Evolutionary conservation across 2,329 filamentous ascomycete genomes (phyloP), one percentile per base, ranked within the genome.

Genomic region (Lachnellula arida): DNA sequence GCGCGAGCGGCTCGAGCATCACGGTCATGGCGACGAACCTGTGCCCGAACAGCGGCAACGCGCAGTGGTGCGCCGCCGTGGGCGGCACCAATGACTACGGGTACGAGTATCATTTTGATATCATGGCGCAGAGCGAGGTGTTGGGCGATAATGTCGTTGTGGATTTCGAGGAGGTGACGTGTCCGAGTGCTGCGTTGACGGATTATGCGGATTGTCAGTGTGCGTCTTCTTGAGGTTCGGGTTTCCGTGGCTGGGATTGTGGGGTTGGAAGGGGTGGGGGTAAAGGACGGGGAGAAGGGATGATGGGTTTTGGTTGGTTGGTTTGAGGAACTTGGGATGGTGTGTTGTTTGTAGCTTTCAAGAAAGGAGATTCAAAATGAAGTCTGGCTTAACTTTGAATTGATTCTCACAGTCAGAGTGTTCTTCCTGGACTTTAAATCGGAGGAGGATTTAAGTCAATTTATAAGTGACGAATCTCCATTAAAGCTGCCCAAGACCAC

Each of bases 91-190:
- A 72, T 50, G 32, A 67, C 3, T 72, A 72, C 54, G 70, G 70
- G 3, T 73, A 67, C 58, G 60, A 58, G 46, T 71, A 71, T 52
- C 70, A 72, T 59, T 73, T 72, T 52, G 71, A 72, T 59, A 72
- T 73, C 53, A 70, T 68, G 64, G 66, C 70, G 17, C 34, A 65
- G 57, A 67, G 57, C 32, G 59, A 65, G 51, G 57, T 72, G 7
- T 65, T 72, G 46, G 70, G 69, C 8, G 67, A 72, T 47, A 72
- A 72, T 51, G 57, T 62, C 1, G 63, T 72, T 2, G 71, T 72
- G 40, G 54, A 70, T 43, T 72, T 72, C 46, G 63, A 68, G 60
- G 51, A 63, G 15, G 65, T 72, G 3, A 46, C 55, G 3, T 72
- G 70, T 51, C 71, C 71, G 4, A 23, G 42, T 44, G 17, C 42